Evolutionary conservation across 139 green algal genomes (phyloP).

Genomic region (Chlorella sp.): DNA sequence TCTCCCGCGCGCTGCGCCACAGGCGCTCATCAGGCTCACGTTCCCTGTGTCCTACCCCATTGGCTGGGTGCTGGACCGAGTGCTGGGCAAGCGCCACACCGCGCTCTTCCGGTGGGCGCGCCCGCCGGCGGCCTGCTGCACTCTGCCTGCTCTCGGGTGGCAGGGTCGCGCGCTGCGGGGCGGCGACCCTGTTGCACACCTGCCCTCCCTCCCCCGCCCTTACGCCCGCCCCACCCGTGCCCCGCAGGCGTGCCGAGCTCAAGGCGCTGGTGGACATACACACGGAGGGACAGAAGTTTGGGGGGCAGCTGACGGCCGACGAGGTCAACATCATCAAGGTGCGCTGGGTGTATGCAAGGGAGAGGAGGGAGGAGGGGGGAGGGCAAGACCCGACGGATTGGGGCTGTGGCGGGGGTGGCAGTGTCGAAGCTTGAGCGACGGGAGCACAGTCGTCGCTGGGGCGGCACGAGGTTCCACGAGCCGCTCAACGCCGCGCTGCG

Average conservation of each 20-base stretch:
- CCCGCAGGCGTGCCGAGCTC: slow-evolving; percentile 69
- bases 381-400: too few relatives aligned
- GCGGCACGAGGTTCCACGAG: too few relatives aligned
- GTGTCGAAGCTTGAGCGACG: too few relatives aligned
- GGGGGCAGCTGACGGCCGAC: slow-evolving; percentile 63
- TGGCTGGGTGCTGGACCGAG: slow-evolving; percentile 78
- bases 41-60: slow-evolving; percentile 74
- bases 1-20: too few relatives aligned
- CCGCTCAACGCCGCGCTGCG: too few relatives aligned
- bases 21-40: slow-evolving; percentile 69
- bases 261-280: slow-evolving; percentile 91
- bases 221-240: not conserved
- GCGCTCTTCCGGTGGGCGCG: slow-evolving; percentile 64
- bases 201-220: not conserved
- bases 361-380: too few relatives aligned
- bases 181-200: not conserved
- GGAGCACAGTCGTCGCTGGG: too few relatives aligned
- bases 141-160: not conserved
- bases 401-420: too few relatives aligned
- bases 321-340: slow-evolving; percentile 70
- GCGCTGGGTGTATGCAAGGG: too few relatives aligned
- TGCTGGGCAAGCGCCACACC: slow-evolving; percentile 74
- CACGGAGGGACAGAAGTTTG: slow-evolving; percentile 68
- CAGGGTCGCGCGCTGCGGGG: not conserved
- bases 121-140: not conserved